phyloP scores from a whole-genome alignment of 2,329 filamentous ascomycete species.

The Penicillium oxalicum region DNA sequence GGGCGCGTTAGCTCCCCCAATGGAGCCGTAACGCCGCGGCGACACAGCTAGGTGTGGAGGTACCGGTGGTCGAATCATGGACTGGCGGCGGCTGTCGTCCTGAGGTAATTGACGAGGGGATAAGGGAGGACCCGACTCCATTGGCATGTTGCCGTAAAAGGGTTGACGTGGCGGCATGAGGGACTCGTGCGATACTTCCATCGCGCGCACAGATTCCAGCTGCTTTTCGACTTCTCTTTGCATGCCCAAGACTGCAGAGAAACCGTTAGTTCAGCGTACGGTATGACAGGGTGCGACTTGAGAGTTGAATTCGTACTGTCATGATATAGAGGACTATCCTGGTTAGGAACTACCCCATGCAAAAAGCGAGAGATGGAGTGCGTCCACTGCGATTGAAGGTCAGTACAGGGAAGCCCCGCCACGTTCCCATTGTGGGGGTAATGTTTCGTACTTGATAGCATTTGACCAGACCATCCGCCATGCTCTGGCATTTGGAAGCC shows the following conservation, averaged over 20 bases:
- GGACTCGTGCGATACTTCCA: slow-evolving; percentile 60
- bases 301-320: slow-evolving; percentile 58
- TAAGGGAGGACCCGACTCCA: slow-evolving; percentile 67
- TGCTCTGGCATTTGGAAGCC: slow-evolving; percentile 71
- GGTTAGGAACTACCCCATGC: slow-evolving; percentile 65
- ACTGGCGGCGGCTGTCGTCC: slow-evolving; percentile 71
- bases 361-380: slow-evolving; percentile 75
- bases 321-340: slow-evolving; percentile 70
- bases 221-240: slow-evolving; percentile 59
- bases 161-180: slow-evolving; percentile 59
- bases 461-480: slow-evolving; percentile 73
- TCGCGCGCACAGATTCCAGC: slow-evolving; percentile 50
- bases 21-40: slow-evolving; percentile 80
- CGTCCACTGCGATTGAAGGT: slow-evolving; percentile 55
- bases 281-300: background rate
- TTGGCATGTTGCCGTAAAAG: slow-evolving; percentile 55
- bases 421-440: background rate
- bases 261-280: slow-evolving; percentile 12
- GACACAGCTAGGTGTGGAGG: slow-evolving; percentile 75
- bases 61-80: slow-evolving; percentile 70
- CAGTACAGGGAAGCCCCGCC: slow-evolving; percentile 6
- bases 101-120: slow-evolving; percentile 83
- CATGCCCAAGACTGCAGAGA: slow-evolving; percentile 47
- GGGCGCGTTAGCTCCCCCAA: slow-evolving; percentile 63
- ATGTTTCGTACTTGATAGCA: slow-evolving; percentile 55